These are phyloP conservation scores for Salvia hispanica DNA, from an alignment of 257 asterid genomes.

Conservation along the genomic window DNA sequence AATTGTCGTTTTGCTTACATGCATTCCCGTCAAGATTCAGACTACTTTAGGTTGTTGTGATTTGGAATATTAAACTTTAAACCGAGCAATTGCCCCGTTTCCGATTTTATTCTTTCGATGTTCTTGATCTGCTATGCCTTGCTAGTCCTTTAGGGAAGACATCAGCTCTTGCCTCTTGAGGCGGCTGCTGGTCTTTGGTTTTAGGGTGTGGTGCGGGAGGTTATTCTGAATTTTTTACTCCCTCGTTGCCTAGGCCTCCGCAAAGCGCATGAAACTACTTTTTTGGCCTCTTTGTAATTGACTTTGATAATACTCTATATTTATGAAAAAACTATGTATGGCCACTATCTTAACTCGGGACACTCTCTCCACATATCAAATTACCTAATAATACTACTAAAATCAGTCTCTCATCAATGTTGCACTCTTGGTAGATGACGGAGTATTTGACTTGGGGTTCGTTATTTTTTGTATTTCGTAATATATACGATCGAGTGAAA, in stretches of 20 bases:
- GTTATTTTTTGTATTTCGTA: not conserved
- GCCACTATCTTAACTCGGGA: too few species aligned
- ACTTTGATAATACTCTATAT: too few species aligned
- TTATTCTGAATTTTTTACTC: not conserved
- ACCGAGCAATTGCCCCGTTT: not conserved
- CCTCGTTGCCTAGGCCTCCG: too few species aligned
- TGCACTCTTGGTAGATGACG: too few species aligned
- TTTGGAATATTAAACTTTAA: constrained; percentile 1
- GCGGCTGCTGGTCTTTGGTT: not conserved
- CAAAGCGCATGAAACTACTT: too few species aligned
- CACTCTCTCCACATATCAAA: too few species aligned
- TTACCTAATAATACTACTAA: too few species aligned
- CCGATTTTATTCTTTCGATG: not conserved
- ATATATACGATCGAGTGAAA: not conserved
- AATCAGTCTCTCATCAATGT: too few species aligned
- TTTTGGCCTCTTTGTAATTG: too few species aligned
- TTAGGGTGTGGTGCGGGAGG: not conserved
- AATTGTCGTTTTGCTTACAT: constrained; percentile 23
- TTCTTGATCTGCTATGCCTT: constrained; percentile 17
- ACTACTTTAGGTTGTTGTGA: constrained; percentile 4
- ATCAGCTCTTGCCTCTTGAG: not conserved
- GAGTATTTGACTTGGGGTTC: too few species aligned
- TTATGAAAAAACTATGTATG: too few species aligned
- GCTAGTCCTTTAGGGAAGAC: not conserved
- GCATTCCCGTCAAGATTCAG: constrained; percentile 22